Evolutionary conservation across 108 stramenopile genomes (phyloP).

Genomic region (Cylindrotheca closterium): DNA sequence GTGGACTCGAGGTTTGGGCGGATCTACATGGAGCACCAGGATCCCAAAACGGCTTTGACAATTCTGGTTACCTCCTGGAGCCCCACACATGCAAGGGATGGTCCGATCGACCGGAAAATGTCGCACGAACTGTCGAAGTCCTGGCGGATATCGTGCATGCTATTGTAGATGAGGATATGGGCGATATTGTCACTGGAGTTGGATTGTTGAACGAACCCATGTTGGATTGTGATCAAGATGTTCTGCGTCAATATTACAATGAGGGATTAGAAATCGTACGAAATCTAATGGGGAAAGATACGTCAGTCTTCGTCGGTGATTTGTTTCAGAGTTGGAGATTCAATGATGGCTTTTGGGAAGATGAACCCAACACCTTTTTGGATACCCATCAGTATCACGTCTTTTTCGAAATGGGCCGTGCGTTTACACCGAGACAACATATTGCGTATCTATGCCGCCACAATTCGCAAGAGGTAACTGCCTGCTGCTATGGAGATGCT

Average conservation of each 20-base stretch:
- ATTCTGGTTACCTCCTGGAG: conserved; percentile 38
- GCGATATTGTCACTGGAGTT: conserved; percentile 71
- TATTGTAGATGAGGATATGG: conserved; percentile 36
- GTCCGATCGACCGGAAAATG: conserved; percentile 29
- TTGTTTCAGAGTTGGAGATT: conserved; percentile 45
- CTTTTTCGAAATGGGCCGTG: conserved; percentile 50
- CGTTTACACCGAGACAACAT: conserved; percentile 64
- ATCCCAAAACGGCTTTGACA: conserved; percentile 76
- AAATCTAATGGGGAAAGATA: conserved; percentile 27
- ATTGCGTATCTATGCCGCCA: conserved; percentile 63
- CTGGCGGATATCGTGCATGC: conserved; percentile 41
- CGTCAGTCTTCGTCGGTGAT: conserved; percentile 56
- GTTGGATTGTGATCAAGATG: conserved; percentile 30
- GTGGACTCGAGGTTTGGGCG: conserved; percentile 55
- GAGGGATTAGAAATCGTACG: conserved; percentile 46
- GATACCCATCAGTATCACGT: conserved; percentile 75
- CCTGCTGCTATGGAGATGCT: conserved; percentile 57
- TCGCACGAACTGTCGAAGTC: conserved; percentile 50
- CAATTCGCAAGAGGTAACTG: conserved; percentile 11
- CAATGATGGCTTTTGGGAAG: conserved; percentile 57
- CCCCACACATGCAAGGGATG: conserved; percentile 47
- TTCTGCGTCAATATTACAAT: conserved; percentile 52
- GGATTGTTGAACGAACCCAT: conserved; percentile 83
- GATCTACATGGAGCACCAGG: conserved; percentile 80
- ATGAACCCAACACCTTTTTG: conserved; percentile 41